Base-by-base conservation (phyloP, 257 asterid genomes). In the Rehmannia glutinosa region DNA sequence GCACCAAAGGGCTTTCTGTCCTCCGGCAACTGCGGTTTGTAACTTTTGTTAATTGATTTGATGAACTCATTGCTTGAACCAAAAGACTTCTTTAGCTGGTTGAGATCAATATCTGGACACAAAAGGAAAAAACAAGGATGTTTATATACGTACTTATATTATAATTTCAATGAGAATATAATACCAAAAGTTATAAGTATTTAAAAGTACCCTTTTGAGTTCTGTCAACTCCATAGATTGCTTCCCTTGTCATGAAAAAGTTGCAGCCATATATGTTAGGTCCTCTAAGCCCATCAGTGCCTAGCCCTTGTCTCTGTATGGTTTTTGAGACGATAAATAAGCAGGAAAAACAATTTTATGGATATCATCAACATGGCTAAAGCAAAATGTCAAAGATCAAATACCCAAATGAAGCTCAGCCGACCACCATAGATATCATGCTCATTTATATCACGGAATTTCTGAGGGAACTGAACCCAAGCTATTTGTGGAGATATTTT, bases 381-480 rank as follows among this genome's bases (percentile, higher is more conserved):
- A 39, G 57, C 6, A n/a, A 57, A 33, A 35, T 56, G 11, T 13
- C 8, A 57, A 61, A 28, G 54, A 45, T 4, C 53, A 16, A 17
- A 33, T 80, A 80, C 85, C 78, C 62, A 85, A 15, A 19, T 4
- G 5, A 8, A 5, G 47, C 73, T 47, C 45, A 85, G 42, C 53
- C 64, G 63, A 19, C 82, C 72, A 62, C 66, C 89, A 8, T 87
- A 85, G 23, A 90, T 80, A 52, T 90, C 95, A 55, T 70, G 52
- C 64, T 74, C 71, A n/a, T 17, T 53, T 3, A 27, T 12, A n/a
- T 53, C 19, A 27, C 36, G 33, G 36, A 23, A 53, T 53, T 61
- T 76, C 75, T 87, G 97, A 0, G 91, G 91, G 74, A 81, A 90
- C 69, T 90, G 95, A 42, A 87, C 95, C 70, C 72, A 87, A 17